phyloP scores from a whole-genome alignment of 1,284 basidiomycete genomes.

The Sparassis latifolia region DNA sequence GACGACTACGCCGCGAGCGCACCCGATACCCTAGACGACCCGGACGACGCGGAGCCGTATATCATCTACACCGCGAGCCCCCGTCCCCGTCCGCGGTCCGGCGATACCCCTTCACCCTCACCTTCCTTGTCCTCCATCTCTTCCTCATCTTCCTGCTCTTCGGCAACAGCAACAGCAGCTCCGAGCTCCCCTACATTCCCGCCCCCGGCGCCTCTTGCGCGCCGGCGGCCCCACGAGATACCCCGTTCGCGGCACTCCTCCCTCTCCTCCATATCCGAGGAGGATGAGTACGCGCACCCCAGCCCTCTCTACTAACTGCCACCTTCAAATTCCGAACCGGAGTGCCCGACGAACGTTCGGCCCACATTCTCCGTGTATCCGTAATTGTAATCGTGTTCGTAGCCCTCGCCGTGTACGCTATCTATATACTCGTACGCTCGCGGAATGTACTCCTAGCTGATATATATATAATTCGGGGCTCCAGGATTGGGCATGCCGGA shows the following conservation, averaged over 20 bases:
- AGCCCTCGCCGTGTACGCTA: no score
- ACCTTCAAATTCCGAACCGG: no score
- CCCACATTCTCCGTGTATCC: no score
- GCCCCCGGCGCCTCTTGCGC: conserved; percentile 6
- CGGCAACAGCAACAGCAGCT: conserved; percentile 6
- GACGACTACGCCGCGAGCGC: conserved; percentile 6
- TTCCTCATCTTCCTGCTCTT: conserved; percentile 1
- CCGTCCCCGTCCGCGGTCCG: conserved; percentile 5
- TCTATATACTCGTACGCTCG: no score
- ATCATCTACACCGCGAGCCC: conserved; percentile 22
- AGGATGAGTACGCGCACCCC: conserved; percentile 10
- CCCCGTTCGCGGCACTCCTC: conserved; percentile 24
- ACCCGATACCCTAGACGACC: conserved; percentile 16
- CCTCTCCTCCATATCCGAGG: conserved; percentile 25
- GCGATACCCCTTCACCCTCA: conserved; percentile 9
- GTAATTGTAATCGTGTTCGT: no score
- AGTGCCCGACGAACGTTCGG: no score
- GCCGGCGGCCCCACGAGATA: conserved; percentile 10
- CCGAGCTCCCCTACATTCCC: conserved; percentile 9
- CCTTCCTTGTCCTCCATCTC: conserved; percentile 8
- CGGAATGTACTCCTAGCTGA: no score
- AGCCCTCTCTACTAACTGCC: no score
- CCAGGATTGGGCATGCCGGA: no score
- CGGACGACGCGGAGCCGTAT: conserved; percentile 17
- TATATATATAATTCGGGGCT: no score